Conservation (phyloP, 148 eudicot species). For the Mesembryanthemum crystallinum region DNA sequence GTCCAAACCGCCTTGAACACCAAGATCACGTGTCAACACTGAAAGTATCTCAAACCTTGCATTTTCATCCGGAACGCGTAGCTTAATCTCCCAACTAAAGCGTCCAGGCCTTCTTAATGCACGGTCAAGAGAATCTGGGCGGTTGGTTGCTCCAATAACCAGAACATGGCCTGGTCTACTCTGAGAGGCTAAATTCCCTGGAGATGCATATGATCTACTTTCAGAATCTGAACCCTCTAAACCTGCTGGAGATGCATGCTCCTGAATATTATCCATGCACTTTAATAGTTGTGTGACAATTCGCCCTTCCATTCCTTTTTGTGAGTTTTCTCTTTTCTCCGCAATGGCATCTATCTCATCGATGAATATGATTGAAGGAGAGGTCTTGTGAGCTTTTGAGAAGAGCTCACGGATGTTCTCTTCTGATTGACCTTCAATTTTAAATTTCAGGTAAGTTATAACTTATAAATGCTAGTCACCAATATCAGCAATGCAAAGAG, state of each 20-base stretch:
- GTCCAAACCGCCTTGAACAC: conserved; percentile 62
- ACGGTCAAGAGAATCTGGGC: conserved; percentile 68
- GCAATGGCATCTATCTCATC: conserved; percentile 86
- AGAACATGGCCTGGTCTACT: conserved; percentile 44
- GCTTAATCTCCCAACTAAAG: conserved; percentile 61
- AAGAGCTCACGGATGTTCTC: conserved; percentile 70
- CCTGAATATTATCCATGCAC: conserved; percentile 71
- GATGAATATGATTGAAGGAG: conserved; percentile 78
- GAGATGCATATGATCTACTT: conserved; percentile 27
- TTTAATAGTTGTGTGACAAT: conserved; percentile 81
- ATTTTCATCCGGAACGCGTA: conserved; percentile 70
- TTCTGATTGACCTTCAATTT: conserved; percentile 58
- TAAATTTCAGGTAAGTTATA: neutral
- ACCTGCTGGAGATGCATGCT: conserved; percentile 16
- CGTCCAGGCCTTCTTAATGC: conserved; percentile 78
- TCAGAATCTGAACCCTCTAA: conserved; percentile 19
- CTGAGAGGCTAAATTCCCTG: too few species aligned
- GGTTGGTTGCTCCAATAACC: conserved; percentile 76
- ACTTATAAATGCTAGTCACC: neutral
- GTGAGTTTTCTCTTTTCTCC: conserved; percentile 63
- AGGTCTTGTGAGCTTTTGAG: conserved; percentile 60
- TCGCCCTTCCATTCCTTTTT: conserved; percentile 70
- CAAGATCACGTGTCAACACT: conserved; percentile 46
- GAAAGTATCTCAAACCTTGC: conserved; percentile 63
- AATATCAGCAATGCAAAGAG: neutral